A percentile compares a stretch with the other conserved stretches of the same genome.
These are phyloP conservation scores for Scortechinia acanthostroma DNA, from an alignment of 2,329 filamentous ascomycete species.

Conservation along the genomic window DNA sequence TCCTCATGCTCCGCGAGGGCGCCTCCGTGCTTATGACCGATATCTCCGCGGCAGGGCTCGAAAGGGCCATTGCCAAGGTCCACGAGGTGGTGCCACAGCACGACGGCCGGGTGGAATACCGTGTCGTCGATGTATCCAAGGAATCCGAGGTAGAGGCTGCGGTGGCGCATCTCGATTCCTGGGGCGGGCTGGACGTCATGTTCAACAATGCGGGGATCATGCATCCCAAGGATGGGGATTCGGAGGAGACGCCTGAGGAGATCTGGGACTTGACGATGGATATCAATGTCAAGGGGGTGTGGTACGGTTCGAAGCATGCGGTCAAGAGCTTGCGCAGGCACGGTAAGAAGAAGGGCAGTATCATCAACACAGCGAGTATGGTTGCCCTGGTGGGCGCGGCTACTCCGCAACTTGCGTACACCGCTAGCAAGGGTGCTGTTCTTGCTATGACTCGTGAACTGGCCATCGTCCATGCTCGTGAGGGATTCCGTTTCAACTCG, in stretches of 20 bases:
- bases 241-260: constrained; percentile 75
- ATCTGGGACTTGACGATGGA: constrained; percentile 91
- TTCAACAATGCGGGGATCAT: constrained; percentile 99
- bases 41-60: constrained; percentile 71
- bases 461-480: constrained; percentile 83
- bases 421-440: constrained; percentile 87
- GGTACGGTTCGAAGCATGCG: constrained; percentile 90
- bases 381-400: constrained; percentile 82
- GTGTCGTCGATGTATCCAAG: constrained; percentile 74
- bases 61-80: constrained; percentile 70
- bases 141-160: constrained; percentile 72
- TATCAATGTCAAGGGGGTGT: constrained; percentile 98
- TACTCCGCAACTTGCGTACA: constrained; percentile 86
- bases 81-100: constrained; percentile 62
- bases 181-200: constrained; percentile 83
- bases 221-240: constrained; percentile 76
- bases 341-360: constrained; percentile 70
- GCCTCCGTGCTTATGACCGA: constrained; percentile 81
- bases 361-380: constrained; percentile 89
- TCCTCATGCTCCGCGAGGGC: constrained; percentile 84
- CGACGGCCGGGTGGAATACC: constrained; percentile 46
- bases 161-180: constrained; percentile 69
- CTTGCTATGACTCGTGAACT: constrained; percentile 83
- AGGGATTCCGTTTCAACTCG: constrained; percentile 82
- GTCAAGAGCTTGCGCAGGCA: constrained; percentile 74